Conservation (phyloP, 495 filamentous ascomycete species). For the Penicillium cataractarum region DNA sequence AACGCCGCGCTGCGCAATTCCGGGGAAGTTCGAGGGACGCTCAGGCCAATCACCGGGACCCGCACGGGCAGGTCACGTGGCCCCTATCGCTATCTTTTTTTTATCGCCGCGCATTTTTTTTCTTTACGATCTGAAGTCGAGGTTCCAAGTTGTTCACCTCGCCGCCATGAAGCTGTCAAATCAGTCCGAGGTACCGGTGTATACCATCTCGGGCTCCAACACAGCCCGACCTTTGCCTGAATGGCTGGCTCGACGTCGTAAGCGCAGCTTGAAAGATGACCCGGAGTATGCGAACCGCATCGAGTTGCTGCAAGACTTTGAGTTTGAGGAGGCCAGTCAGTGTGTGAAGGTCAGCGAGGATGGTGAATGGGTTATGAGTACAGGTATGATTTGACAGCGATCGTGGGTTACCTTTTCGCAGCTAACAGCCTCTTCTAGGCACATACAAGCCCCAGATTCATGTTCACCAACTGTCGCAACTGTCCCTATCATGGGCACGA, state of each 20-base stretch:
- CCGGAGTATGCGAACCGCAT: conserved; percentile 90
- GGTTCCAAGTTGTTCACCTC: conserved; percentile 9
- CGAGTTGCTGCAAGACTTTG: conserved; percentile 95
- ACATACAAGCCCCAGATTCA: conserved; percentile 97
- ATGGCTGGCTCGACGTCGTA: conserved; percentile 89
- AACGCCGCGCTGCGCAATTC: conserved; percentile 24
- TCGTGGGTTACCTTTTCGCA: conserved; percentile 8
- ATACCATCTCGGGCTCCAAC: conserved; percentile 91
- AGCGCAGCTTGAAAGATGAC: conserved; percentile 91
- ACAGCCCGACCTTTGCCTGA: conserved; percentile 91
- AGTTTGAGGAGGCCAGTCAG: conserved; percentile 96
- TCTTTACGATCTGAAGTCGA: conserved; percentile 10
- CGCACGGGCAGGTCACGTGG: conserved; percentile 32
- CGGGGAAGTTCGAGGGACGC: conserved; percentile 34
- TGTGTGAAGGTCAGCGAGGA: conserved; percentile 92
- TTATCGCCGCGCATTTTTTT: conserved; percentile 37
- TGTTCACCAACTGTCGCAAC: conserved; percentile 88
- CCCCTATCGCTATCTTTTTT: conserved; percentile 55
- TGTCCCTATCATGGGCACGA: conserved; percentile 88
- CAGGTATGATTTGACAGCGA: conserved; percentile 58
- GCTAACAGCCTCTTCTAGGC: conserved; percentile 45
- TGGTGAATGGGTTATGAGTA: conserved; percentile 98
- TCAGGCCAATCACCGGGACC: conserved; percentile 31
- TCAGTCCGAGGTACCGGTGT: conserved; percentile 86
- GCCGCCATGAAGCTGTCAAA: conserved; percentile 82